Base-by-base conservation (phyloP, 495 filamentous ascomycete species). In the Lentithecium fluviatile region DNA sequence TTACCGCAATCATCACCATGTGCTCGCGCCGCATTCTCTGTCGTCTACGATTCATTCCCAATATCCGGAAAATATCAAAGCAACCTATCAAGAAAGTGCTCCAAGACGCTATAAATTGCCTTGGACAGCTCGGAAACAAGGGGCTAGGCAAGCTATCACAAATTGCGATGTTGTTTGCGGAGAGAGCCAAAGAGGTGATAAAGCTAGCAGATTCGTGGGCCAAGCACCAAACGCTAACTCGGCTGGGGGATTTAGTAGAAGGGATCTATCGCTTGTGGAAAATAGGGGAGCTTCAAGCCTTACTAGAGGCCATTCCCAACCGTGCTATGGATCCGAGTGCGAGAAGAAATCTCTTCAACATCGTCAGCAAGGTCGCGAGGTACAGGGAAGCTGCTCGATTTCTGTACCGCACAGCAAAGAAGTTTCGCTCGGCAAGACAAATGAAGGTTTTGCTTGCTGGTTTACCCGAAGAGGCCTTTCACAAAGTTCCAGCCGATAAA, bases 1-100 rank as follows among this genome's bases (percentile, higher is more conserved):
- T 78, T 20, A 57, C 58, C 24, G 64, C 64, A 21, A 73, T 78
- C 17, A 49, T 75, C 12, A 58, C 67, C 7, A 71, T 78, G 69
- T 79, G 71, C 51, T 59, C 57, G 38, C 15, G 37, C 6, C 72
- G 75, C 1, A 74, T 78, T 10, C 56, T 77, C 37, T 60, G 60
- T 37, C 71, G 68, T 37, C 53, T 75, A 59, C 55, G 68, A 50
- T 49, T 68, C 57, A 58, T 36, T 29, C 69, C 25, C 25, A 63
- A 53, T 66, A 58, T 1, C 15, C 56, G 56, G 43, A 61, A 60
- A 4, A 20, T 2, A 8, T 26, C 45, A 40, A 69, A 49, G 26
- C 59, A 64, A 58, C 15, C 50, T 23, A 37, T 53, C 20, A 37
- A 53, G 32, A 15, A 53, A 6, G n/a, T 53, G 6, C 50, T 53